These are phyloP conservation scores for Kuraishia molischiana DNA, from an alignment of 805 yeast genomes.

Conservation along the genomic window DNA sequence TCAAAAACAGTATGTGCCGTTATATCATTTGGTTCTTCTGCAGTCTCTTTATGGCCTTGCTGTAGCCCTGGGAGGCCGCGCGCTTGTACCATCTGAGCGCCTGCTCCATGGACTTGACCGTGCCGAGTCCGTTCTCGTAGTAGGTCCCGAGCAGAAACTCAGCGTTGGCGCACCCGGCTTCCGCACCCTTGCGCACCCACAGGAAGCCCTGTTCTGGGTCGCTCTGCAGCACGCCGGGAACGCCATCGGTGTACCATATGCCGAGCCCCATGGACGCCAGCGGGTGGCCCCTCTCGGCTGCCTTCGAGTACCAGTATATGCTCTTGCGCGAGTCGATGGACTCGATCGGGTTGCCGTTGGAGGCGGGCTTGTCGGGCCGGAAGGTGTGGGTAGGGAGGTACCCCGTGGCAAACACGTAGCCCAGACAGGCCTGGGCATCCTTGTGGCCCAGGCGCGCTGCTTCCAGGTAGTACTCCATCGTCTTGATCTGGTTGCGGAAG, in stretches of 20 bases:
- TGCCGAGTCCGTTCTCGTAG: conserved; percentile 57
- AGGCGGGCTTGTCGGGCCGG: conserved; percentile 20
- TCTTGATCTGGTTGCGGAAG: conserved; percentile 25
- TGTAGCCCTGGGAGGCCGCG: conserved; percentile 57
- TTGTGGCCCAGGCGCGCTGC: conserved; percentile 55
- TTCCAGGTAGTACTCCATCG: conserved; percentile 42
- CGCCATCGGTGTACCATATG: conserved; percentile 75
- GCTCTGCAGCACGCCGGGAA: conserved; percentile 36
- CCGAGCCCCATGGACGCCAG: conserved; percentile 64
- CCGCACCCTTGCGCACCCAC: conserved; percentile 59
- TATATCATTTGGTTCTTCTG: too few relatives aligned
- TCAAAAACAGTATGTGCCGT: too few relatives aligned
- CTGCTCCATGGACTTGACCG: conserved; percentile 26
- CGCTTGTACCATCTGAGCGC: conserved; percentile 42
- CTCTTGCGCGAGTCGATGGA: conserved; percentile 43
- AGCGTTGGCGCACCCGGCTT: conserved; percentile 49
- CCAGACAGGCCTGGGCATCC: conserved; percentile 62
- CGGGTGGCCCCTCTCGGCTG: conserved; percentile 55
- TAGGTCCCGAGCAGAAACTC: conserved; percentile 64
- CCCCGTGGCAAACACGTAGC: conserved; percentile 68
- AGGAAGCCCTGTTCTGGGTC: conserved; percentile 57
- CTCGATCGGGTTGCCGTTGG: conserved; percentile 3
- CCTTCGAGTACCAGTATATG: conserved; percentile 65
- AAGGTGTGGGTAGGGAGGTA: conserved; percentile 21
- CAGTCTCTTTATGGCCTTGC: conserved; percentile 36